Evolutionary conservation across 2,329 filamentous ascomycete genomes (phyloP), one percentile per base, ranked within the genome.

Genomic region (Hymenoscyphus linearis): DNA sequence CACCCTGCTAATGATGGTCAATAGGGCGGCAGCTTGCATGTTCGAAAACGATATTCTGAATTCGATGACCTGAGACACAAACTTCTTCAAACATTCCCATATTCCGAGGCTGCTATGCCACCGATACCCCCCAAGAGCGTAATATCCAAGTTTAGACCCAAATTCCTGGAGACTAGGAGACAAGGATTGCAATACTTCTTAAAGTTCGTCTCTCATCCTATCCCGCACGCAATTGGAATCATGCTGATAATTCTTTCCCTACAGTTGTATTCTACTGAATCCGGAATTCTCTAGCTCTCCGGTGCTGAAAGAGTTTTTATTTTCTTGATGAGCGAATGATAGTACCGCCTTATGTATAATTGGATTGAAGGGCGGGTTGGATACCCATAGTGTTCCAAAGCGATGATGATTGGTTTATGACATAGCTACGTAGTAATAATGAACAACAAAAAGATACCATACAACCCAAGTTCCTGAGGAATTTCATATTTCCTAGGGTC

Each of bases 231-330:
- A 4, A 12, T 22, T 47, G 58, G 12, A 55, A 40, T 40, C 56
- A 60, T 55, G 52, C 52, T 63, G 68, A 53, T 65, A 54, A 40
- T 57, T 60, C n/a, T 61, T 66, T 47, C 3, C 10, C n/a, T 47
- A 60, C 71, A 96, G 91, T 73, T 97, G 93, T 76, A 87, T 97
- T 64, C 77, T 98, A 66, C 78, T 97, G 34, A 97, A 97, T 74
- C 93, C 93, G 0, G 92, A 97, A 74, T 97, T 97, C 72, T 90
- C 92, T 36, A 89, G 90, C 12, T 95, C 91, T n/a, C 90, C 92
- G 0, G 85, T 96, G 1, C 80, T 96, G 52, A 96, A 95, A 73
- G 91, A 96, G 61, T 97, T 97, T 72, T 80, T 97, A 57, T 73
- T 71, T 59, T 68, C 68, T 36, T 72, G 58, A 68, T 6, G 18